Conservation (phyloP, 495 filamentous ascomycete genomes). For the Aspergillus cristatus region DNA sequence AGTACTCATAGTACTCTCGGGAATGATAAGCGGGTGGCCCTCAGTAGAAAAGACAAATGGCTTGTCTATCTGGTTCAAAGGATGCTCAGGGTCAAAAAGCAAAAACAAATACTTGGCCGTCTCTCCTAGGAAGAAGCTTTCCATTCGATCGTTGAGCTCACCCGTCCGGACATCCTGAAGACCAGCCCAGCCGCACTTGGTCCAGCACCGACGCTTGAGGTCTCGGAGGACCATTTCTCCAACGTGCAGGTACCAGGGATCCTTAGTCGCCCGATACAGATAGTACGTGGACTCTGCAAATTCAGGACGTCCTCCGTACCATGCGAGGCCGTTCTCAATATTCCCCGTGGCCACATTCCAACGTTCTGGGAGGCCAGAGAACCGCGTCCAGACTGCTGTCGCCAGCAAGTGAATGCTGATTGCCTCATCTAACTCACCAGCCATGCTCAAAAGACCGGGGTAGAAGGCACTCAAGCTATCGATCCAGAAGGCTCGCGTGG, state of each 20-base stretch:
- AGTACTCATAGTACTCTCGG: conserved; percentile 31
- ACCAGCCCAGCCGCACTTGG: conserved; percentile 88
- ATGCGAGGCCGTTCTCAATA: conserved; percentile 77
- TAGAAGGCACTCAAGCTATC: conserved; percentile 94
- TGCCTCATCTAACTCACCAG: conserved; percentile 84
- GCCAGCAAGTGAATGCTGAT: conserved; percentile 80
- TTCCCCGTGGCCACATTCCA: conserved; percentile 83
- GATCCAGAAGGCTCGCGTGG: conserved; percentile 77
- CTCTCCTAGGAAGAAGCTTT: conserved; percentile 96
- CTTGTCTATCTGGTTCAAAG: conserved; percentile 75
- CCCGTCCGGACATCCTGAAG: conserved; percentile 87
- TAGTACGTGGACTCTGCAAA: conserved; percentile 95
- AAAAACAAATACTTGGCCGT: conserved; percentile 92
- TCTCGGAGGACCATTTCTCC: conserved; percentile 93
- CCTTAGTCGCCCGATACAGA: conserved; percentile 82
- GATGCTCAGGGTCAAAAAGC: conserved; percentile 77
- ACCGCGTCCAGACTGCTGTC: conserved; percentile 89
- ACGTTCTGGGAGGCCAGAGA: conserved; percentile 83
- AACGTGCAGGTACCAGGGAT: conserved; percentile 93
- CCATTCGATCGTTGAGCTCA: conserved; percentile 90
- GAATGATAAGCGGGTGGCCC: conserved; percentile 87
- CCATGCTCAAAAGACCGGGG: conserved; percentile 78
- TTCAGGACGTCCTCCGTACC: conserved; percentile 93
- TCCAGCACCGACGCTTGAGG: conserved; percentile 84
- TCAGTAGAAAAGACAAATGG: conserved; percentile 93